Evolutionary conservation across 2,329 filamentous ascomycete genomes (phyloP).

Genomic region (Byssothecium circinans): DNA sequence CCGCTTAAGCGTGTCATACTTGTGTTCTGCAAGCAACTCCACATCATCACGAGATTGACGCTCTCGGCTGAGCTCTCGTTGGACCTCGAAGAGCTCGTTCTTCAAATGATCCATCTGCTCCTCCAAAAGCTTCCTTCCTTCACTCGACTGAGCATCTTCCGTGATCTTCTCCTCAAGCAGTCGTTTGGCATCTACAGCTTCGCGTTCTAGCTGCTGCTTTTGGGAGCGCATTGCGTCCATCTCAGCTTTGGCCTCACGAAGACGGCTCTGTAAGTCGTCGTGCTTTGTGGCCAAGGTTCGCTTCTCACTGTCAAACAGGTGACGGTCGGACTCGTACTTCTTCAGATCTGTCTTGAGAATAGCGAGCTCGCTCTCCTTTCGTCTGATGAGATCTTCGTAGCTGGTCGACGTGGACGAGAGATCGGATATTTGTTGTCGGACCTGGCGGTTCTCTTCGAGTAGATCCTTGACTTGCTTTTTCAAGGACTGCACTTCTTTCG

Average conservation of each 20-base stretch:
- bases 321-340: slow-evolving; percentile 78
- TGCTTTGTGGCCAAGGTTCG: slow-evolving; percentile 71
- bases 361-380: slow-evolving; percentile 90
- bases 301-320: slow-evolving; percentile 77
- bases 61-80: slow-evolving; percentile 87
- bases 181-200: slow-evolving; percentile 83
- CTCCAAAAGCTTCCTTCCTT: slow-evolving; percentile 81
- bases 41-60: slow-evolving; percentile 94
- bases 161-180: slow-evolving; percentile 86
- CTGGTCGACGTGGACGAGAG: slow-evolving; percentile 89
- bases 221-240: slow-evolving; percentile 84
- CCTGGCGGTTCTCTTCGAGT: slow-evolving; percentile 74
- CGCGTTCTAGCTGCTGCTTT: slow-evolving; percentile 80
- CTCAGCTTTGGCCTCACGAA: slow-evolving; percentile 85
- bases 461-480: slow-evolving; percentile 77
- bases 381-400: slow-evolving; percentile 89
- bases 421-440: slow-evolving; percentile 82
- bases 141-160: slow-evolving; percentile 79
- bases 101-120: slow-evolving; percentile 87
- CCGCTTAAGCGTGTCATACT: slow-evolving; percentile 76
- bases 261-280: slow-evolving; percentile 72
- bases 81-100: slow-evolving; percentile 77
- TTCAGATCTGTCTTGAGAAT: slow-evolving; percentile 83
- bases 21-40: slow-evolving; percentile 85
- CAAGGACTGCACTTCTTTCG: slow-evolving; percentile 75